phyloP scores from a whole-genome alignment of 2,329 filamentous ascomycete species.

The Aspergillus terreus region DNA sequence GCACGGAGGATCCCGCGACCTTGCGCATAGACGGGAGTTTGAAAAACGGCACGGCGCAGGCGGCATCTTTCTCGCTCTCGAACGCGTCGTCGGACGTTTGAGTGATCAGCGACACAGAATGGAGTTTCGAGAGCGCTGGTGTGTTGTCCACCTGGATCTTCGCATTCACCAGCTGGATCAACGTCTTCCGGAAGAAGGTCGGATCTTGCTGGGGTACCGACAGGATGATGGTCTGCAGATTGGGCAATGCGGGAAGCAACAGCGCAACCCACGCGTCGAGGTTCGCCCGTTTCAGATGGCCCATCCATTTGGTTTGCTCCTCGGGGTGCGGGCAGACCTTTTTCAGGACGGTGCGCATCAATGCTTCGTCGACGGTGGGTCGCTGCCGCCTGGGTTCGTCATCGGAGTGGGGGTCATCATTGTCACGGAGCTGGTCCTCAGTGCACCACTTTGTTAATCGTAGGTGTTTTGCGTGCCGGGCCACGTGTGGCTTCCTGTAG shows the following conservation, averaged over 20 bases:
- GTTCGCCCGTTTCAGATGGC: too few relatives aligned
- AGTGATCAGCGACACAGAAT: background rate
- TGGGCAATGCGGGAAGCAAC: background rate
- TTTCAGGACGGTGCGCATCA: too few relatives aligned
- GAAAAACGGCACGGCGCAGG: background rate
- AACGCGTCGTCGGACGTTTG: background rate
- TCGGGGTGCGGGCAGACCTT: too few relatives aligned
- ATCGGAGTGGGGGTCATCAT: too few relatives aligned
- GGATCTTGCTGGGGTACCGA: background rate
- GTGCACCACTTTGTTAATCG: too few relatives aligned
- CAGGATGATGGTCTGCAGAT: background rate
- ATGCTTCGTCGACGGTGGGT: too few relatives aligned
- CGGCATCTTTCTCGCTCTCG: background rate
- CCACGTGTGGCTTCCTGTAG: too few relatives aligned
- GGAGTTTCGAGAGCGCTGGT: background rate
- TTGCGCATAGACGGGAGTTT: background rate
- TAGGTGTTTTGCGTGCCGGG: too few relatives aligned
- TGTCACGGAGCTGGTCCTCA: too few relatives aligned
- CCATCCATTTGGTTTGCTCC: too few relatives aligned
- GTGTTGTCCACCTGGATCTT: background rate
- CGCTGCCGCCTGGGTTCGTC: too few relatives aligned
- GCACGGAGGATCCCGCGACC: background rate
- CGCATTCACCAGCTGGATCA: background rate
- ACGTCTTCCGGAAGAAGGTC: background rate
- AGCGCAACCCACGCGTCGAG: background rate